Evolutionary conservation across 2,329 filamentous ascomycete genomes (phyloP).

Genomic region (Lasiodiplodia hormozganensis): DNA sequence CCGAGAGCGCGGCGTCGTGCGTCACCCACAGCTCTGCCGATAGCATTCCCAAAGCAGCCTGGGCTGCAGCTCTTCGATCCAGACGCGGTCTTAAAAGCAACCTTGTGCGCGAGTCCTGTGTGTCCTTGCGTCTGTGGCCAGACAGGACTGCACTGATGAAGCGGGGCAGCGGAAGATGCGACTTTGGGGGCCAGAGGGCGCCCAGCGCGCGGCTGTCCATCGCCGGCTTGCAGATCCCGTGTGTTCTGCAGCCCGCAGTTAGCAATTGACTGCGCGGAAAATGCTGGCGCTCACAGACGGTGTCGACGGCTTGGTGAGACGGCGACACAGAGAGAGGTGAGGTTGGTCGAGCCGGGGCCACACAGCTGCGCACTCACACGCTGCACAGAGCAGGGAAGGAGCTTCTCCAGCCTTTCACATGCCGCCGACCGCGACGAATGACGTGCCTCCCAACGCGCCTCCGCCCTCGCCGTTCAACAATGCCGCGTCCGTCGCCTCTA

Average conservation of each 20-base stretch:
- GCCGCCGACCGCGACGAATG: background rate
- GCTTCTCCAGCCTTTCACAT: conserved; percentile 10
- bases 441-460: conserved; percentile 21
- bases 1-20: background rate
- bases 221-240: background rate
- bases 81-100: background rate
- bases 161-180: background rate
- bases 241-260: background rate
- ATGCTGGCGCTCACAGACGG: background rate
- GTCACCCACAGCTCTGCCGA: background rate
- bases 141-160: background rate
- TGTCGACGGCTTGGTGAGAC: background rate
- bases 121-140: conserved; percentile 9
- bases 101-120: background rate
- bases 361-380: background rate
- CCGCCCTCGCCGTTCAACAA: conserved; percentile 11
- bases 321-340: background rate
- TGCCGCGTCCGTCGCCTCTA: conserved; percentile 7
- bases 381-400: background rate
- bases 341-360: background rate
- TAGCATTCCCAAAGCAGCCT: conserved; percentile 14
- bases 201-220: background rate
- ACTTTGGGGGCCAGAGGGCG: background rate
- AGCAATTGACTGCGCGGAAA: background rate
- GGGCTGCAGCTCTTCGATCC: conserved; percentile 7